These are phyloP conservation scores for Fusarium graminum DNA, from an alignment of 2,329 filamentous ascomycete species.

Conservation along the genomic window DNA sequence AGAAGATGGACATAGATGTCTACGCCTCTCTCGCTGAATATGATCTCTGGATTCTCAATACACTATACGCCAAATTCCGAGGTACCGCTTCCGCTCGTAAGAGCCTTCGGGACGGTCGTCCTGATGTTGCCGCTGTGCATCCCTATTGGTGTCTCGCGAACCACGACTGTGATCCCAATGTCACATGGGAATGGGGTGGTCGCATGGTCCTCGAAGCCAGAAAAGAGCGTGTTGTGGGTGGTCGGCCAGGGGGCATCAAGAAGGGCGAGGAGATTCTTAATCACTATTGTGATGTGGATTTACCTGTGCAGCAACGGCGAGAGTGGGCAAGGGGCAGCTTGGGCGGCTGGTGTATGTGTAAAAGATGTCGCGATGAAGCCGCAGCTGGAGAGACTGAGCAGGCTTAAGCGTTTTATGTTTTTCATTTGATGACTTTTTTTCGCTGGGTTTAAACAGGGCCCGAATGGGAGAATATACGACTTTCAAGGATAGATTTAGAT, in stretches of 20 bases:
- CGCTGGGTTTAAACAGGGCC: slow-evolving; percentile 13
- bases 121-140: slow-evolving; percentile 93
- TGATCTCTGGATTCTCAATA: slow-evolving; percentile 89
- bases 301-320: slow-evolving; percentile 82
- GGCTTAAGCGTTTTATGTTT: slow-evolving; percentile 17
- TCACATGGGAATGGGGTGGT: slow-evolving; percentile 92
- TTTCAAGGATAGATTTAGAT: slow-evolving; percentile 32
- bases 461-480: slow-evolving; percentile 12
- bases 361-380: slow-evolving; percentile 81
- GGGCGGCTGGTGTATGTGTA: slow-evolving; percentile 89
- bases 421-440: background rate
- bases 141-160: slow-evolving; percentile 97
- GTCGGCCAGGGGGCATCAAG: slow-evolving; percentile 71
- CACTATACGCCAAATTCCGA: slow-evolving; percentile 90
- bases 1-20: slow-evolving; percentile 87
- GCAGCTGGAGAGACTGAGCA: slow-evolving; percentile 41
- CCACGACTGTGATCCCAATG: slow-evolving; percentile 95
- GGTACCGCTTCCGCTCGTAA: slow-evolving; percentile 91
- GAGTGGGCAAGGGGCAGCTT: slow-evolving; percentile 91
- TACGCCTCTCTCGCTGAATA: slow-evolving; percentile 70
- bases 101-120: slow-evolving; percentile 80
- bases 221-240: slow-evolving; percentile 67
- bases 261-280: slow-evolving; percentile 89
- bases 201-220: slow-evolving; percentile 78
- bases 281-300: slow-evolving; percentile 90